Percentiles rank a stretch among this genome's conserved stretches.
Conservation (phyloP, 345 rosid species). For the Aurinia saxatilis region DNA sequence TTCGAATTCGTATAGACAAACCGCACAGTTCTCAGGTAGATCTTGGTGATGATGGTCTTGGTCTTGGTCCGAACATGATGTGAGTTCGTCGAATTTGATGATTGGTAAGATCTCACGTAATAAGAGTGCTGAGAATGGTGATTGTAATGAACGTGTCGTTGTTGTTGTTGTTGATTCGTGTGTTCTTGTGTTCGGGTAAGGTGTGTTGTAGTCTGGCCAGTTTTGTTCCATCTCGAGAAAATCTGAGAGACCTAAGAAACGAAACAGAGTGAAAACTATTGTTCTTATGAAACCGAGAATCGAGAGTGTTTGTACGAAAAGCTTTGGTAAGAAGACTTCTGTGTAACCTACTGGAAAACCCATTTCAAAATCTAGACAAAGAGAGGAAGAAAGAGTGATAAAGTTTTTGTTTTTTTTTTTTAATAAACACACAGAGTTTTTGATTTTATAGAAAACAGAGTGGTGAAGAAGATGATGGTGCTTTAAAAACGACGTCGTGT, state of each 20-base stretch:
- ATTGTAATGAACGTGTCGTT: too few relatives aligned
- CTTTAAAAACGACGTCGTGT: constrained; percentile 10
- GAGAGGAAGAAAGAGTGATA: not conserved
- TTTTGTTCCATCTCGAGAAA: constrained; percentile 60
- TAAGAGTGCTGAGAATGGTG: constrained; percentile 60
- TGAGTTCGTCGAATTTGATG: constrained; percentile 45
- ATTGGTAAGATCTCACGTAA: constrained; percentile 82
- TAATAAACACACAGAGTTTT: constrained; percentile 4
- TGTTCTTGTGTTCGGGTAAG: constrained; percentile 29
- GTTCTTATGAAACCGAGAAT: constrained; percentile 55
- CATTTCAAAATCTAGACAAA: constrained; percentile 32
- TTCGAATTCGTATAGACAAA: constrained; percentile 73
- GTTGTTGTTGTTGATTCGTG: not conserved
- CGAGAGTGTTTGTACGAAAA: constrained; percentile 59
- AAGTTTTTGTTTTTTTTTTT: not conserved
- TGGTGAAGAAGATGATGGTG: constrained; percentile 9
- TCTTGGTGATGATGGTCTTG: too few relatives aligned
- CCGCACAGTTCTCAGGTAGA: constrained; percentile 68
- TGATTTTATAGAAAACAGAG: constrained; percentile 14
- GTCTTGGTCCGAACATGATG: not conserved
- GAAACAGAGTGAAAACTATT: constrained; percentile 46
- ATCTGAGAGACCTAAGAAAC: constrained; percentile 61
- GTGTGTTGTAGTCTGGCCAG: constrained; percentile 42
- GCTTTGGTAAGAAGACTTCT: constrained; percentile 61
- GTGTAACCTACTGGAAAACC: constrained; percentile 84